A percentile compares a stretch with the other conserved stretches of the same genome.
Evolutionary conservation across 805 yeast genomes (phyloP).

Genomic region (Yamadazyma sp.): DNA sequence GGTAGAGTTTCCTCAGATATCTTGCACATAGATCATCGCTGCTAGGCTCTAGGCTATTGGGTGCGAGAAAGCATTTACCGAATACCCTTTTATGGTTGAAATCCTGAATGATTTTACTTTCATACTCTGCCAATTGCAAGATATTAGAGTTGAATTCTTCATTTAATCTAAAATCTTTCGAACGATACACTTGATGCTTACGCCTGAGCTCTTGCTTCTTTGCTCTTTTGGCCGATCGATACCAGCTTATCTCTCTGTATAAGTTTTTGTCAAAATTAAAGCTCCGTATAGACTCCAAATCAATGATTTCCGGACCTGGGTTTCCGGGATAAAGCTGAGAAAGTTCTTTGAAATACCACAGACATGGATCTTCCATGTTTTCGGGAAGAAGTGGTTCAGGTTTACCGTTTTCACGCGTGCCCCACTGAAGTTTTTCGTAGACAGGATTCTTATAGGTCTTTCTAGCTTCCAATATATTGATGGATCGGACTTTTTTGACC

Average conservation of each 20-base stretch:
- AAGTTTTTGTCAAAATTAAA: conserved; percentile 20
- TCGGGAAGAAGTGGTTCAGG: not conserved
- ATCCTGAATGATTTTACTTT: conserved; percentile 19
- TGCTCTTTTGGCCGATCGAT: conserved; percentile 19
- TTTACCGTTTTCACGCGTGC: not conserved
- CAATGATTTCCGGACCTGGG: conserved; percentile 10
- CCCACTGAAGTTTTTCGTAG: conserved; percentile 10
- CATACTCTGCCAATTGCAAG: conserved; percentile 16
- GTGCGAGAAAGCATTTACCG: conserved; percentile 25
- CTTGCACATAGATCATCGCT: conserved; percentile 14
- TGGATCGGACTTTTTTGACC: not conserved
- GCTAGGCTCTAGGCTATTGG: not conserved
- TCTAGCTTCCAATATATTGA: conserved; percentile 15
- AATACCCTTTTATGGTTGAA: conserved; percentile 25
- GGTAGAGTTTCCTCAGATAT: conserved; percentile 21
- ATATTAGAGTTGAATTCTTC: conserved; percentile 11
- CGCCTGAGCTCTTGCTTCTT: conserved; percentile 16
- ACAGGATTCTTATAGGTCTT: conserved; percentile 18
- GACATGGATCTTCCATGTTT: conserved; percentile 14
- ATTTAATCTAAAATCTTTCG: conserved; percentile 14
- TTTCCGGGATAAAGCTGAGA: conserved; percentile 9
- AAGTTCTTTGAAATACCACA: conserved; percentile 19
- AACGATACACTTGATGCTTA: conserved; percentile 15
- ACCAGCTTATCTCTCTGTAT: conserved; percentile 29
- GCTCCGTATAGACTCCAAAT: conserved; percentile 12